Percentiles rank a stretch among this genome's conserved stretches.
Conservation (phyloP, 441 rosid genomes). For the Francoa sonchifolia region DNA sequence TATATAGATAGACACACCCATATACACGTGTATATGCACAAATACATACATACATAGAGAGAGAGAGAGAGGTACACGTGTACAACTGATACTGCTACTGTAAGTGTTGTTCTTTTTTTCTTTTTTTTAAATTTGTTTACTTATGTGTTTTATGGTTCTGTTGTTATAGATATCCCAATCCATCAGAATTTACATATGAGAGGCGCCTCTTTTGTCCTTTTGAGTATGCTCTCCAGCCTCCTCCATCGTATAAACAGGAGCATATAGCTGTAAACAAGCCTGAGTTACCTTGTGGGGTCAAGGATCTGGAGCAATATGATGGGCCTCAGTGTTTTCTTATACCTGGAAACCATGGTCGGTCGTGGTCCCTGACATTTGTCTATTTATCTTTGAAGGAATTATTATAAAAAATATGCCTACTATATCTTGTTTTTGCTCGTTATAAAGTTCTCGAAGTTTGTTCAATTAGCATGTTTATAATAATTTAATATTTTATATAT, state of each 20-base stretch:
- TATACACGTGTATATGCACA: too few relatives aligned
- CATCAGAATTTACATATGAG: constrained; percentile 82
- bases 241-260: constrained; percentile 61
- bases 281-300: constrained; percentile 61
- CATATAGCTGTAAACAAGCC: constrained; percentile 83
- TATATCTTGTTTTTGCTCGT: constrained; percentile 7
- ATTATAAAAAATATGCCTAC: too few relatives aligned
- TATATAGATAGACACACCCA: too few relatives aligned
- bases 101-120: too few relatives aligned
- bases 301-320: constrained; percentile 64
- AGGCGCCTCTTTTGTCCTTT: constrained; percentile 86
- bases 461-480: too few relatives aligned
- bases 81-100: background rate
- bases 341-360: constrained; percentile 98
- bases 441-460: background rate
- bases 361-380: constrained; percentile 13
- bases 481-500: background rate
- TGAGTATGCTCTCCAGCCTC: constrained; percentile 96
- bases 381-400: constrained; percentile 1
- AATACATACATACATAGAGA: too few relatives aligned
- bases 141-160: constrained; percentile 3
- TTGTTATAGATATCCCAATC: constrained; percentile 85
- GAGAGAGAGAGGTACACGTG: too few relatives aligned
- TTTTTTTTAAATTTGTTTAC: background rate
- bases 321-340: constrained; percentile 92